Conservation (phyloP, 306 rosid genomes). For the Abrus precatorius region DNA sequence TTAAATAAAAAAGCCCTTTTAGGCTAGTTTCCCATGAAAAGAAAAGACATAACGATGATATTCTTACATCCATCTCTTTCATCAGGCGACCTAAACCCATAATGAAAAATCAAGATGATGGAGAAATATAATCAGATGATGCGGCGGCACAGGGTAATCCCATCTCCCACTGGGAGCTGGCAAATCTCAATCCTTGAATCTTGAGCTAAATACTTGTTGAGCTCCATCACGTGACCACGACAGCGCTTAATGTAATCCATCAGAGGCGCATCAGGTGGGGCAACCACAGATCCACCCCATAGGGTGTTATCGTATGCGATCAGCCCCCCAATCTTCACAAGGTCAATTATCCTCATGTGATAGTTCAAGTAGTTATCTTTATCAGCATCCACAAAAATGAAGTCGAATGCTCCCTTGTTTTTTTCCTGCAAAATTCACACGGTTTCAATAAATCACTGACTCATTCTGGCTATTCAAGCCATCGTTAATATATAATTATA, state of each 20-base stretch:
- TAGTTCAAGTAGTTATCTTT: conserved; percentile 87
- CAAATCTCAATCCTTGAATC: conserved; percentile 90
- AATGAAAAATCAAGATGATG: not conserved
- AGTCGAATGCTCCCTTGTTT: conserved; percentile 70
- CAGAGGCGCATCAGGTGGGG: conserved; percentile 75
- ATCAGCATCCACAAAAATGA: conserved; percentile 87
- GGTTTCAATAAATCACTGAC: not conserved
- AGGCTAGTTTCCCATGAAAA: too few species aligned
- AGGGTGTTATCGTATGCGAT: conserved; percentile 91
- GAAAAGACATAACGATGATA: too few species aligned
- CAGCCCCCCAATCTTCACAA: conserved; percentile 83
- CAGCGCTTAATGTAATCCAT: conserved; percentile 58
- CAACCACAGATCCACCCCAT: conserved; percentile 86
- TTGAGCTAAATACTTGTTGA: conserved; percentile 76
- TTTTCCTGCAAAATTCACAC: conserved; percentile 57
- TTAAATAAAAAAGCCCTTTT: too few species aligned
- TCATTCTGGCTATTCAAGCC: not conserved
- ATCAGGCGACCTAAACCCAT: not conserved
- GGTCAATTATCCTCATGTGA: conserved; percentile 77
- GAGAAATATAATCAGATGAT: conserved; percentile 37
- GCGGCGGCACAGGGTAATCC: conserved; percentile 88
- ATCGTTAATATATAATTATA: too few species aligned
- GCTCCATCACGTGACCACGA: conserved; percentile 67
- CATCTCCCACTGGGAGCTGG: conserved; percentile 83
- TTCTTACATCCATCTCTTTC: too few species aligned